Evolutionary conservation across 768 basidiomycete species (phyloP), one percentile per base, ranked within the genome.

Genomic region (Boletellus emodensis): DNA sequence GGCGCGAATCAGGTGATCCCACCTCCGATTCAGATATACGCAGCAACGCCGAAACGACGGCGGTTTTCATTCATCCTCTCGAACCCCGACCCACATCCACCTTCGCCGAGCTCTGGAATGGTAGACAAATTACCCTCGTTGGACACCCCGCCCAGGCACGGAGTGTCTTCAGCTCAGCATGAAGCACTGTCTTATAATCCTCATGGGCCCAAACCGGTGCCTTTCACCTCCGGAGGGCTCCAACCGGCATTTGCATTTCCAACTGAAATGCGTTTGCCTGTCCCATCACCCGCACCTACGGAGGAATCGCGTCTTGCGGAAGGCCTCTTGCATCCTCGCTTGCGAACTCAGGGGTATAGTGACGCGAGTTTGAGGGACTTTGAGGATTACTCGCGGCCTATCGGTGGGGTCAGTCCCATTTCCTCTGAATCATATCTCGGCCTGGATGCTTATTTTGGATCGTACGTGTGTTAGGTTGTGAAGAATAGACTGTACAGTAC

Each of bases 331-430:
- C 65, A 68, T 37, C 66, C 66, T 3, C 59, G 67, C 13, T 54
- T 68, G 35, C 58, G 46, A 18, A 46, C 39, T 0, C 56, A 63
- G 17, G 65, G 63, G 0, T 32, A 36, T 37, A 68, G 68, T 24
- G 60, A 58, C 3, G 39, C 58, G 24, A 68, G 66, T 43, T 43
- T 68, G 45, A 57, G 60, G 48, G 66, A 68, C 45, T 68, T 68
- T 32, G 68, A 68, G 24, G 66, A 68, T 34, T 68, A 68, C 34
- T 68, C 68, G 1, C 61, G 68, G 11, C 66, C 66, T 4, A 68
- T 68, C 13, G 61, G 57, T 28, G 66, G 68, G 13, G 66, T 69
- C 4, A 54, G 67, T 57, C 24, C 32, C 4, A 17, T 13, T 30
- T 36, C 46, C 8, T 38, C 30, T 4, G 0, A 0, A 15, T 20